Base-by-base conservation (phyloP, 305 asterid genomes). In the Fraxinus paxiana region DNA sequence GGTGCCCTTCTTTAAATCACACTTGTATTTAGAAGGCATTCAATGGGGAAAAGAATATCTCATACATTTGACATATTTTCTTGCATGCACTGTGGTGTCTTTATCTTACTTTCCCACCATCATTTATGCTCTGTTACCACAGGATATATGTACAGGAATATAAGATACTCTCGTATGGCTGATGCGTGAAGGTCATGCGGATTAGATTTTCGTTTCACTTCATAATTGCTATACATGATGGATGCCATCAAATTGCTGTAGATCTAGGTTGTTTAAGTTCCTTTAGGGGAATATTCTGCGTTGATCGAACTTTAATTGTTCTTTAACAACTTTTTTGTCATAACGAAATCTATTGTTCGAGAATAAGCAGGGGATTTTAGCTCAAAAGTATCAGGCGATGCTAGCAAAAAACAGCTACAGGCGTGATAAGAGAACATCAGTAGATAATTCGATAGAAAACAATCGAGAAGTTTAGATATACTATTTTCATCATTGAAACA, bases 1-100 rank as follows among this genome's bases (percentile, higher is more conserved):
- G 71, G 12, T 28, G 28, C 46, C 31, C 22, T 77, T 7, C 67
- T 71, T 82, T 85, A 59, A 78, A 67, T 51, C 65, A 9, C 18
- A 70, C 56, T 72, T 34, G n/a, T 73, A 20, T 37, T 22, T 76
- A 1, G 17, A 33, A 12, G 73, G 13, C 30, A 18, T 79, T 73
- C 75, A 65, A 26, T 5, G 73, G 70, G 31, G 70, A 10, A 26
- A 65, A 65, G 17, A 65, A 9, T 24, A 31, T 65, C 73, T 10
- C 37, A 10, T 61, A 18, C 28, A 18, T 56, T 56, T 65, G 4
- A 5, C 35, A 63, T 26, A 63, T 22, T 63, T 65, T 65, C 35
- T 65, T 65, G n/a, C 35, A 3, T 65, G 2, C 72, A 24, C n/a
- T 4, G 30, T 61, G 33, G 34, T 63, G 9, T 63, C 34, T 24